Evolutionary conservation across 345 rosid genomes (phyloP).

Genomic region (Lumnitzera littorea): DNA sequence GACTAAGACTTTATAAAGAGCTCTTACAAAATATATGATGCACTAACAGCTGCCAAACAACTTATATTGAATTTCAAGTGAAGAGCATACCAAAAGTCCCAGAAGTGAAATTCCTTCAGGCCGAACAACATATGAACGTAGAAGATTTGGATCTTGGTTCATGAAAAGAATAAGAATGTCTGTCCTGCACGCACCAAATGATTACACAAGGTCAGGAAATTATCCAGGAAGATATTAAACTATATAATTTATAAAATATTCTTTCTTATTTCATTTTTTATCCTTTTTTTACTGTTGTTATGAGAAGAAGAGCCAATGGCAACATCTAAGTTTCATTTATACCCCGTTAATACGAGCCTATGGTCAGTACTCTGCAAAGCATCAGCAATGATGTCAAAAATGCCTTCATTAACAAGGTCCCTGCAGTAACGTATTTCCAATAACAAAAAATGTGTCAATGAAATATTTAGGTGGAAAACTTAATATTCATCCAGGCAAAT

Average conservation of each 20-base stretch:
- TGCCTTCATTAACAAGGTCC: constrained; percentile 70
- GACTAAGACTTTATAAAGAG: too few relatives aligned
- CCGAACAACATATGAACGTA: constrained; percentile 64
- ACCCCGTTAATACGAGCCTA: constrained; percentile 86
- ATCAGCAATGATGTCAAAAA: constrained; percentile 67
- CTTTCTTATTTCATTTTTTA: background rate
- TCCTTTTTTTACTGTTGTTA: background rate
- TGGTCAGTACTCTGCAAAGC: constrained; percentile 68
- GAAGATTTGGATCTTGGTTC: constrained; percentile 64
- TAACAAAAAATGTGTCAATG: background rate
- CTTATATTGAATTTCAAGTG: background rate
- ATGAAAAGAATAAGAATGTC: constrained; percentile 78
- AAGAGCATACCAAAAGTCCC: constrained; percentile 77
- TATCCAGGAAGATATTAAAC: constrained; percentile 4
- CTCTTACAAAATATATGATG: too few relatives aligned
- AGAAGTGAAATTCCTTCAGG: constrained; percentile 68
- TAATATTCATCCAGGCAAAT: too few relatives aligned
- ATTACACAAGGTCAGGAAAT: constrained; percentile 17
- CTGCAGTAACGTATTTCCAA: constrained; percentile 23
- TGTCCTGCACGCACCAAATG: constrained; percentile 78
- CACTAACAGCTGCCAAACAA: too few relatives aligned
- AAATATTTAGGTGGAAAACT: background rate
- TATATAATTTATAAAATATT: background rate
- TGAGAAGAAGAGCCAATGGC: too few relatives aligned
- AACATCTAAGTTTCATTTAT: constrained; percentile 3